Conservation (phyloP, 768 basidiomycete species). For the Agaricus blazei region DNA sequence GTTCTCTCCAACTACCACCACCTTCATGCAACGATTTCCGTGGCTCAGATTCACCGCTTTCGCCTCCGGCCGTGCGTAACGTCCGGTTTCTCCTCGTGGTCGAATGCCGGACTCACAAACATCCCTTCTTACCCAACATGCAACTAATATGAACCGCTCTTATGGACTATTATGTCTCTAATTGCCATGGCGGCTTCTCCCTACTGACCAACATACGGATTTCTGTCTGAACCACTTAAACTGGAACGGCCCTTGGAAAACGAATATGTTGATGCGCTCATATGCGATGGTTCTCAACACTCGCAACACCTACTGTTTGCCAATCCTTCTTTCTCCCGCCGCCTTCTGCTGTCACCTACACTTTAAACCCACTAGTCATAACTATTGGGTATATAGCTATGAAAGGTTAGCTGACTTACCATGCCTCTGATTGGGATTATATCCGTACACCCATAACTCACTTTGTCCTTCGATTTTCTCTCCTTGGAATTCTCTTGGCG, state of each 20-base stretch:
- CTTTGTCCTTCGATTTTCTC: conserved; percentile 6
- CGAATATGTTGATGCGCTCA: too few relatives aligned
- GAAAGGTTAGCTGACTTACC: conserved; percentile 40
- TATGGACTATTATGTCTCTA: not conserved
- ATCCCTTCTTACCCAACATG: not conserved
- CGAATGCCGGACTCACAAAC: conserved; percentile 11
- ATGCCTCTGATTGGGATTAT: conserved; percentile 11
- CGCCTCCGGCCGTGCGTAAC: conserved; percentile 42
- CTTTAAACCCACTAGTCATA: conserved; percentile 34
- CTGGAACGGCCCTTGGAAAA: too few relatives aligned
- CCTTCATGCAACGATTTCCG: conserved; percentile 45
- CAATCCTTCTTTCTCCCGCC: not conserved
- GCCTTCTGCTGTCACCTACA: conserved; percentile 1
- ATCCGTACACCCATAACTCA: conserved; percentile 9
- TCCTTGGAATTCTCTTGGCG: conserved; percentile 5
- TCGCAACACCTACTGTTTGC: too few relatives aligned
- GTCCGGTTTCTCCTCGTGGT: conserved; percentile 3
- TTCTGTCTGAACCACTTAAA: too few relatives aligned
- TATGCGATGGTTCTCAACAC: too few relatives aligned
- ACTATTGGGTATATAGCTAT: conserved; percentile 53
- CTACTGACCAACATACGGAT: not conserved
- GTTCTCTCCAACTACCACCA: not conserved
- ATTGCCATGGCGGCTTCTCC: not conserved
- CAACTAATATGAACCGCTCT: conserved; percentile 3
- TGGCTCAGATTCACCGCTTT: conserved; percentile 49